Evolutionary conservation across 495 filamentous ascomycete genomes (phyloP).

Genomic region (Viridothelium virens): DNA sequence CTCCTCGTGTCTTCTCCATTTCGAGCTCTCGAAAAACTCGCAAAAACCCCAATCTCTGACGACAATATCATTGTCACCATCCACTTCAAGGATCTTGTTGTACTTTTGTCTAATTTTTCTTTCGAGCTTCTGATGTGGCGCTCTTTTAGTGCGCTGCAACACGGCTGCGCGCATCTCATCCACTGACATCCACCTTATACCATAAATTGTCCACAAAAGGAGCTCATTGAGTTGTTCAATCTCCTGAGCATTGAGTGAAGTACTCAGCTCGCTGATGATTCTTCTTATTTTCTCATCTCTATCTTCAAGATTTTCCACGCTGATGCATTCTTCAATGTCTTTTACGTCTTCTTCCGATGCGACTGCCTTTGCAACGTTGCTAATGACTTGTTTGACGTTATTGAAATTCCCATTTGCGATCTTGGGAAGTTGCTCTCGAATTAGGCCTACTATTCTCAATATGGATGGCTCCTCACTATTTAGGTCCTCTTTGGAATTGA

Average conservation of each 20-base stretch:
- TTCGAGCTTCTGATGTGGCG: not conserved
- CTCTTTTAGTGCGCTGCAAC: not conserved
- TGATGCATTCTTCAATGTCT: not conserved
- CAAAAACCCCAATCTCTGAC: not conserved
- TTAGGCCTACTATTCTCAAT: not conserved
- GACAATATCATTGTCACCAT: not conserved
- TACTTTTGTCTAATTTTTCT: not conserved
- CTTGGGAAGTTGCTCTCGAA: not conserved
- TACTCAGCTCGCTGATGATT: not conserved
- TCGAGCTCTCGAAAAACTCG: not conserved
- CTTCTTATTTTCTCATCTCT: not conserved
- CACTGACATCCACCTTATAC: not conserved
- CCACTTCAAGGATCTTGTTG: not conserved
- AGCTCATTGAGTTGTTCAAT: conserved; percentile 5
- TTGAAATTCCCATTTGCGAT: not conserved
- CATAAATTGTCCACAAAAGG: not conserved
- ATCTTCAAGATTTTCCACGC: not conserved
- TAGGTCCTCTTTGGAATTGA: not conserved
- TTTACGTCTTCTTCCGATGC: not conserved
- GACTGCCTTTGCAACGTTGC: not conserved
- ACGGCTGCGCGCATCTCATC: not conserved
- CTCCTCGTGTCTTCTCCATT: not conserved
- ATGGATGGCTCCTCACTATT: not conserved
- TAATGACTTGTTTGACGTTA: not conserved
- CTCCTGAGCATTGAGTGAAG: not conserved